Percentiles rank a stretch among this genome's conserved stretches.
phyloP scores from a whole-genome alignment of 441 rosid genomes.

The Pelargonium fulgidum region DNA sequence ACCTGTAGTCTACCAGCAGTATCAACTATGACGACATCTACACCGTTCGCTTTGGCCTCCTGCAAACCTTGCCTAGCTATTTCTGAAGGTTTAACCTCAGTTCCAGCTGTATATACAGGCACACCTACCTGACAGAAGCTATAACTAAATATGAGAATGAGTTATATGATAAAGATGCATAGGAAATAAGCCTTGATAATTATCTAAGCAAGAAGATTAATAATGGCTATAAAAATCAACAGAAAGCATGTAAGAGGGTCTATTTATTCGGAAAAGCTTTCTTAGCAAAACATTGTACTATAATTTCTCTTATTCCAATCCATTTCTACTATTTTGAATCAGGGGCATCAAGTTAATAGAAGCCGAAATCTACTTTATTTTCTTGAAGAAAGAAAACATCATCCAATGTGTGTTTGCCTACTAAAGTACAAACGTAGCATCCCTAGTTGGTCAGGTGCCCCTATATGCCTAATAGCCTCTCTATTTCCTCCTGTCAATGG shows the following conservation, averaged over 20 bases:
- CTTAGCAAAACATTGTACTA: no score
- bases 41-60: slow-evolving; percentile 75
- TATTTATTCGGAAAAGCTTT: no score
- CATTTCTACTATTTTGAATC: not conserved
- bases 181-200: no score
- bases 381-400: not conserved
- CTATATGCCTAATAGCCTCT: not conserved
- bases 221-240: no score
- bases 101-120: slow-evolving; percentile 84
- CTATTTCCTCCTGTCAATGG: not conserved
- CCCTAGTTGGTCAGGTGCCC: not conserved
- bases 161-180: not conserved
- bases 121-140: slow-evolving; percentile 71
- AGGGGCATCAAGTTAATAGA: slow-evolving; percentile 2
- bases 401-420: not conserved
- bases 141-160: slow-evolving; percentile 28
- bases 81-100: slow-evolving; percentile 77
- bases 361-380: not conserved
- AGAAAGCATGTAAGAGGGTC: no score
- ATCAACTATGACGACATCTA: slow-evolving; percentile 86
- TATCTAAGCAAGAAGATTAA: no score
- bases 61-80: slow-evolving; percentile 82
- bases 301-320: not conserved
- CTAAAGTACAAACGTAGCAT: slow-evolving; percentile 10
- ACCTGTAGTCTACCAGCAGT: slow-evolving; percentile 99